Percentiles rank a stretch among this genome's conserved stretches.
These are phyloP conservation scores for Fusarium camptoceras DNA, from an alignment of 2,329 filamentous ascomycete genomes.

Conservation along the genomic window DNA sequence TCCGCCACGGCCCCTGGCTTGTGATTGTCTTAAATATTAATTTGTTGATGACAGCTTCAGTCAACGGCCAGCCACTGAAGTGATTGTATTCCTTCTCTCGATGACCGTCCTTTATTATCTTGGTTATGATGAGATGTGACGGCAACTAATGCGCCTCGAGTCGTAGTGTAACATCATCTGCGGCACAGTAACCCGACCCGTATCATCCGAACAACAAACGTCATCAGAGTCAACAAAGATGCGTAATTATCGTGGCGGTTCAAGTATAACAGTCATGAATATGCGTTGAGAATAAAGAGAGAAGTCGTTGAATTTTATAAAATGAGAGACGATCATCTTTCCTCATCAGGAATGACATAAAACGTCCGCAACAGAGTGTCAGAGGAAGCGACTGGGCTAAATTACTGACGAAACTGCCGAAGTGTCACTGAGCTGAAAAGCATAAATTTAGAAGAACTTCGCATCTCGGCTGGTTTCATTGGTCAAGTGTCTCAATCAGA, in stretches of 20 bases:
- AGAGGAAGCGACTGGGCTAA: neutral
- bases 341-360: neutral
- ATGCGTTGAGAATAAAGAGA: neutral
- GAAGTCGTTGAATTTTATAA: neutral
- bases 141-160: neutral
- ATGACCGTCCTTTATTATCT: neutral
- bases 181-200: slow-evolving; percentile 8
- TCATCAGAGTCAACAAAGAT: slow-evolving; percentile 14
- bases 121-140: neutral
- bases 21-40: neutral
- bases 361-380: neutral
- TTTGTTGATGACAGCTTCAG: neutral
- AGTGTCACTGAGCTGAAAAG: slow-evolving; percentile 27
- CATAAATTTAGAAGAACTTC: slow-evolving; percentile 16
- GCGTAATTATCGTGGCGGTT: slow-evolving; percentile 19
- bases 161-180: slow-evolving; percentile 4
- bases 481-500: neutral
- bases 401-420: slow-evolving; percentile 1
- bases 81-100: neutral
- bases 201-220: slow-evolving; percentile 23
- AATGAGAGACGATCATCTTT: neutral
- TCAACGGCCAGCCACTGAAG: neutral
- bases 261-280: neutral
- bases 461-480: slow-evolving; percentile 15
- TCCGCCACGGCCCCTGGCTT: slow-evolving; percentile 13